Evolutionary conservation across 371 early-diverging fungal genomes (phyloP).

Genomic region (Aphelidium insulamus): DNA sequence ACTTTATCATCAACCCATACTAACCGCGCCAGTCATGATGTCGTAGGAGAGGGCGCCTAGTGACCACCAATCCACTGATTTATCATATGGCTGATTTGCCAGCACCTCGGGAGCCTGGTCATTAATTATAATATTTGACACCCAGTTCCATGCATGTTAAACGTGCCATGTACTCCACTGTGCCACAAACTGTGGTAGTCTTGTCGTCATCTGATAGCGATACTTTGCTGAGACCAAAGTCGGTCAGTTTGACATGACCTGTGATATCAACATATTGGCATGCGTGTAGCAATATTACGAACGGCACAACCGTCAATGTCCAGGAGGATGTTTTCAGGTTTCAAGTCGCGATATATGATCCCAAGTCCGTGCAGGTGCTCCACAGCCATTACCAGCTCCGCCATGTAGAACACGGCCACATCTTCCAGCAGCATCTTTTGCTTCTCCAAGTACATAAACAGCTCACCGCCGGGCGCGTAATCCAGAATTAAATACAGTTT

Average conservation of each 20-base stretch:
- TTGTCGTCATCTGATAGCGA: slow-evolving; percentile 28
- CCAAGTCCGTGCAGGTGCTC: slow-evolving; percentile 68
- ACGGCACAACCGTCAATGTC: slow-evolving; percentile 15
- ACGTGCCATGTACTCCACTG: slow-evolving; percentile 71
- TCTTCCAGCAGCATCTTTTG: slow-evolving; percentile 41
- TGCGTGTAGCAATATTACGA: background rate
- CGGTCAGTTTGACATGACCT: slow-evolving; percentile 71
- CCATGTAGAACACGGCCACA: slow-evolving; percentile 57
- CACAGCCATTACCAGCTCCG: slow-evolving; percentile 61
- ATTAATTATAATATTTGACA: slow-evolving; percentile 9
- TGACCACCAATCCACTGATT: slow-evolving; percentile 84
- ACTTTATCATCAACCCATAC: background rate
- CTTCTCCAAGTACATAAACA: slow-evolving; percentile 75
- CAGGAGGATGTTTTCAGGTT: slow-evolving; percentile 75
- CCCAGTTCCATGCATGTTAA: slow-evolving; percentile 10
- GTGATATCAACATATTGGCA: slow-evolving; percentile 4
- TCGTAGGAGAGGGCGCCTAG: slow-evolving; percentile 76
- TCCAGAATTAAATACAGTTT: slow-evolving; percentile 83
- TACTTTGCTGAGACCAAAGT: slow-evolving; percentile 82
- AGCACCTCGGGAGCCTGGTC: slow-evolving; percentile 43
- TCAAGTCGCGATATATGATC: slow-evolving; percentile 72
- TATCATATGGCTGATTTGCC: slow-evolving; percentile 54
- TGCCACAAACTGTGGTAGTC: slow-evolving; percentile 80
- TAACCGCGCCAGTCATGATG: slow-evolving; percentile 47
- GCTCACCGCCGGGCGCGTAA: slow-evolving; percentile 96